Percentiles rank a stretch among this genome's conserved stretches.
phyloP scores from a whole-genome alignment of 2,329 filamentous ascomycete species.

The Tympanopsis confertula region DNA sequence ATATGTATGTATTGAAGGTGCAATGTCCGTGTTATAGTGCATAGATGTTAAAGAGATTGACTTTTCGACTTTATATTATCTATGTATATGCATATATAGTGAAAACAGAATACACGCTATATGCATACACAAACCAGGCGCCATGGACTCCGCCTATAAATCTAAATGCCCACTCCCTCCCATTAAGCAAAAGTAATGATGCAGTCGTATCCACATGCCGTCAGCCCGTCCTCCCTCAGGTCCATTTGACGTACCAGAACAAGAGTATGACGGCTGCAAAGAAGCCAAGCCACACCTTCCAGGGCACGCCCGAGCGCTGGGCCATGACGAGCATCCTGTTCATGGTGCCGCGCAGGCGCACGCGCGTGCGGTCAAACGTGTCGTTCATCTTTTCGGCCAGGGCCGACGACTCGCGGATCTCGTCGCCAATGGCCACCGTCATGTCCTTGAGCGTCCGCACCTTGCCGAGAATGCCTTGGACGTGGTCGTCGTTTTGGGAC shows the following conservation, averaged over 20 bases:
- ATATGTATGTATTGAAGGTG: too few relatives aligned
- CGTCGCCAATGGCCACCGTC: constrained; percentile 84
- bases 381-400: constrained; percentile 95
- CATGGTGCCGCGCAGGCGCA: constrained; percentile 83
- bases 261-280: constrained; percentile 72
- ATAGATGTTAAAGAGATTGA: too few relatives aligned
- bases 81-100: too few relatives aligned
- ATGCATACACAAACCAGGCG: too few relatives aligned
- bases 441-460: constrained; percentile 84
- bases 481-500: constrained; percentile 84
- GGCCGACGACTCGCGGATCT: constrained; percentile 81
- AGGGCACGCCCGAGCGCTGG: constrained; percentile 82
- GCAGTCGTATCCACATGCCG: too few relatives aligned
- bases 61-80: too few relatives aligned
- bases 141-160: too few relatives aligned
- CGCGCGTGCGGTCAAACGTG: constrained; percentile 73
- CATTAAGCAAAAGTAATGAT: too few relatives aligned
- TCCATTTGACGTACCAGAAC: constrained; percentile 90
- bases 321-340: constrained; percentile 95
- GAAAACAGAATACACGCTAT: too few relatives aligned
- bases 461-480: constrained; percentile 83
- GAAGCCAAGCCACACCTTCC: constrained; percentile 87
- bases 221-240: constrained; percentile 33
- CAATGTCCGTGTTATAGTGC: too few relatives aligned
- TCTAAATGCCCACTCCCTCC: too few relatives aligned